Conservation (phyloP, 768 basidiomycete species). For the Boletales sp. region DNA sequence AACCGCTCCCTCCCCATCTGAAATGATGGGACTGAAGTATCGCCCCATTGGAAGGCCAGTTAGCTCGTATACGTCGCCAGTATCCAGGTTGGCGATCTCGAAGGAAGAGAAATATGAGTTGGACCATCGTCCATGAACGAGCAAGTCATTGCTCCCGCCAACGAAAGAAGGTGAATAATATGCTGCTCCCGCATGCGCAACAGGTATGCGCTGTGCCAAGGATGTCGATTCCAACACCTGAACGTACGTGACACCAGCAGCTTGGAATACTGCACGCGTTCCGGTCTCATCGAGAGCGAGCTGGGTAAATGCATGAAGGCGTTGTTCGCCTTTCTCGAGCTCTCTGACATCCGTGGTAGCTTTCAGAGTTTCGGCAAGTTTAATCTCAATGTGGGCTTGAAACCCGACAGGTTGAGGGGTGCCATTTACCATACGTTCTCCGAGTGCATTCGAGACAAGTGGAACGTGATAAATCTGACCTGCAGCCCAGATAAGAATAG, state of each 20-base stretch:
- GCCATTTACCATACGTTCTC: constrained; percentile 45
- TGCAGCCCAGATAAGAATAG: constrained; percentile 68
- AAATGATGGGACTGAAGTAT: constrained; percentile 59
- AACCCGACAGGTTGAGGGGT: constrained; percentile 52
- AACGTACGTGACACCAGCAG: constrained; percentile 45
- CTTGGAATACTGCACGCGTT: constrained; percentile 57
- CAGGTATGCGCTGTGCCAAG: constrained; percentile 41
- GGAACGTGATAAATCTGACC: constrained; percentile 68
- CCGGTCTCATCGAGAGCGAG: constrained; percentile 56
- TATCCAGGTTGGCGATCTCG: constrained; percentile 55
- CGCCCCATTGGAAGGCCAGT: constrained; percentile 60
- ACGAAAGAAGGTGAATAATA: constrained; percentile 69
- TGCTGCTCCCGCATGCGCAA: constrained; percentile 42
- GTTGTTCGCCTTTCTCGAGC: constrained; percentile 52
- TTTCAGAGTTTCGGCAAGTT: constrained; percentile 55
- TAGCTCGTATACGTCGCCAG: constrained; percentile 45
- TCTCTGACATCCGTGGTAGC: constrained; percentile 48
- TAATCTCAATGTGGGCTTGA: constrained; percentile 59
- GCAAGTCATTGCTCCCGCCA: constrained; percentile 36
- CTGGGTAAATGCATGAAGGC: constrained; percentile 61
- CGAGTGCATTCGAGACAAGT: constrained; percentile 32
- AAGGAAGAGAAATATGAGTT: constrained; percentile 58
- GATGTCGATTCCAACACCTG: constrained; percentile 25
- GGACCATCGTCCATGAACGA: constrained; percentile 70
- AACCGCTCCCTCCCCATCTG: constrained; percentile 35